Base-by-base conservation (phyloP, 225 moss, liverwort and hornwort genomes). In the Takakia lepidozioides region DNA sequence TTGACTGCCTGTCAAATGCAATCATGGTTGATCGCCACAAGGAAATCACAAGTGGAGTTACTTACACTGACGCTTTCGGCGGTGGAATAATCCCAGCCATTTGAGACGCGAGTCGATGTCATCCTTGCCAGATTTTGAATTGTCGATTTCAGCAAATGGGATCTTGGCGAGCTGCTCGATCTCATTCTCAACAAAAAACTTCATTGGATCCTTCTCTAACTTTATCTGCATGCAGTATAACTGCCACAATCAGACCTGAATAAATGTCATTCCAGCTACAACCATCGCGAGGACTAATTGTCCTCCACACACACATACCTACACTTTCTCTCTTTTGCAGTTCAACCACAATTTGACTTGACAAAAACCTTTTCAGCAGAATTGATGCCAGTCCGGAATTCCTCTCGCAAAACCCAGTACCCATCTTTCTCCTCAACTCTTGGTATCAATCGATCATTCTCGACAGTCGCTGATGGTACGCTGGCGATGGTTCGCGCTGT, bases 21-120 rank as follows among this genome's bases (percentile, higher is more conserved):
- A n/a, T n/a, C n/a, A n/a, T n/a, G n/a, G n/a, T n/a, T n/a, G n/a
- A n/a, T n/a, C n/a, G n/a, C n/a, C n/a, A n/a, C n/a, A n/a, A n/a
- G n/a, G n/a, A n/a, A n/a, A n/a, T n/a, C n/a, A n/a, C n/a, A n/a
- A n/a, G n/a, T n/a, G n/a, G n/a, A n/a, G n/a, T n/a, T n/a, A 35
- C 73, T 68, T 46, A 82, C 82, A 90, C 0, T 90, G 95, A 25
- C 62, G 95, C 67, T 98, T 98, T 44, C 95, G 79, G 40, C 95
- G 69, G 27, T 98, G 95, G 51, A 98, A 90, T 0, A 98, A 73
- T 26, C 95, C 90, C 32, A 98, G 38, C 95, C 95, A 90, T 55
- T 90, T 98, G 22, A 90, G 61, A 2, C 95, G 58, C 26, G 55
- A 14, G 52, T 98, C 95, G 4, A 98, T 16, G 63, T 90, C 90